phyloP scores from a whole-genome alignment of 257 asterid genomes.

The Ocimum tenuiflorum region DNA sequence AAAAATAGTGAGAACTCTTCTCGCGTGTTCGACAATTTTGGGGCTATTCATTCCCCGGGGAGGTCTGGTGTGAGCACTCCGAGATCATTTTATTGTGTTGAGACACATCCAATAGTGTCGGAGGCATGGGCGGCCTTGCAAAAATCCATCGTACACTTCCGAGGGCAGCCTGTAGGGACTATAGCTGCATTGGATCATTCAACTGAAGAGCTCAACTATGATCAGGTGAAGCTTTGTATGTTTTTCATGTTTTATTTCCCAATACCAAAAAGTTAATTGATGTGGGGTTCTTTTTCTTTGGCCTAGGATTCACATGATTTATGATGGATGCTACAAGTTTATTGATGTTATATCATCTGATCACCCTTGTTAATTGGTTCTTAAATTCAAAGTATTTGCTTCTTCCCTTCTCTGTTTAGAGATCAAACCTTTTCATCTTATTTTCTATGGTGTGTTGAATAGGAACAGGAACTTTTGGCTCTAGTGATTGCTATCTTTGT shows the following conservation, averaged over 20 bases:
- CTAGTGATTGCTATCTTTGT: neutral
- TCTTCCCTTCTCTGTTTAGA: too few relatives aligned
- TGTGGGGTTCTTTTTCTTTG: neutral
- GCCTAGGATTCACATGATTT: neutral
- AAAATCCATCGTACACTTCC: conserved; percentile 63
- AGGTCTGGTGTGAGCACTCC: conserved; percentile 73
- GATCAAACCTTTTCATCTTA: neutral
- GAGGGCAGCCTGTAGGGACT: conserved; percentile 82
- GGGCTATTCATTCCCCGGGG: conserved; percentile 48
- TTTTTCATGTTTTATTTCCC: neutral
- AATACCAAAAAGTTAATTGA: neutral
- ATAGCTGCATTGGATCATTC: conserved; percentile 88
- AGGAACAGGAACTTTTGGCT: neutral
- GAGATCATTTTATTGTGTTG: conserved; percentile 51
- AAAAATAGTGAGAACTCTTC: conserved; percentile 50
- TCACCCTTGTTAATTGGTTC: too few relatives aligned
- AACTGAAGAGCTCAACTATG: conserved; percentile 74
- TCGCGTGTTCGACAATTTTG: conserved; percentile 51
- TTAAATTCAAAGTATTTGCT: too few relatives aligned
- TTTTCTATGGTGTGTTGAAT: neutral
- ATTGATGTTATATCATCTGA: neutral
- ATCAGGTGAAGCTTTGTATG: conserved; percentile 48
- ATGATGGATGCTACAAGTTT: neutral
- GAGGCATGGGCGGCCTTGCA: conserved; percentile 93
- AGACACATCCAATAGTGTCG: conserved; percentile 63